A percentile compares a stretch with the other conserved stretches of the same genome.
phyloP scores from a whole-genome alignment of 2,329 filamentous ascomycete species.

The Didymella arachidicola region DNA sequence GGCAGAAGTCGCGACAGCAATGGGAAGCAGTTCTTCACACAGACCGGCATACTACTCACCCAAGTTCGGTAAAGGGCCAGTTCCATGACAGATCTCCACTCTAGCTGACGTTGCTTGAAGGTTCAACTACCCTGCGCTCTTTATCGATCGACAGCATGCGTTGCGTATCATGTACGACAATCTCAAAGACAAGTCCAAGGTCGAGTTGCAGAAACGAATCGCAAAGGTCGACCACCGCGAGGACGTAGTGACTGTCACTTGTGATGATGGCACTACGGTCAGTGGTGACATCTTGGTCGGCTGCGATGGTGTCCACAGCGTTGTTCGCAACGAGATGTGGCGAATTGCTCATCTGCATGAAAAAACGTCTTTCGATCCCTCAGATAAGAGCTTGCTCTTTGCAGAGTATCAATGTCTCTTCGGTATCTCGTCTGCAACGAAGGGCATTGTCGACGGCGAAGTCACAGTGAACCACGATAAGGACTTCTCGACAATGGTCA shows the following conservation, averaged over 20 bases:
- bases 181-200: slow-evolving; percentile 22
- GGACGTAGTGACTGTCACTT: slow-evolving; percentile 16
- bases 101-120: not conserved
- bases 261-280: slow-evolving; percentile 15
- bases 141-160: slow-evolving; percentile 26
- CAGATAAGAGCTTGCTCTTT: slow-evolving; percentile 14
- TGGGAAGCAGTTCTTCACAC: not conserved
- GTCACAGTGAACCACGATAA: slow-evolving; percentile 13
- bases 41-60: not conserved
- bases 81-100: not conserved
- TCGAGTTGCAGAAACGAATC: slow-evolving; percentile 15
- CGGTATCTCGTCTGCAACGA: slow-evolving; percentile 18
- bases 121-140: slow-evolving; percentile 4
- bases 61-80: not conserved
- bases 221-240: slow-evolving; percentile 3
- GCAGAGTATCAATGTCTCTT: slow-evolving; percentile 27
- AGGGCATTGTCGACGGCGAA: slow-evolving; percentile 15
- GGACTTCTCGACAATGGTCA: slow-evolving; percentile 17
- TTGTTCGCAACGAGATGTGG: slow-evolving; percentile 29
- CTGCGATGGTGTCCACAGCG: slow-evolving; percentile 30
- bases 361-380: slow-evolving; percentile 7
- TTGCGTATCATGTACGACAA: slow-evolving; percentile 26
- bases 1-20: slow-evolving; percentile 1
- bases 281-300: slow-evolving; percentile 27
- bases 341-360: slow-evolving; percentile 12